phyloP scores from a whole-genome alignment of 305 asterid genomes.

The Fraxinus ornus region DNA sequence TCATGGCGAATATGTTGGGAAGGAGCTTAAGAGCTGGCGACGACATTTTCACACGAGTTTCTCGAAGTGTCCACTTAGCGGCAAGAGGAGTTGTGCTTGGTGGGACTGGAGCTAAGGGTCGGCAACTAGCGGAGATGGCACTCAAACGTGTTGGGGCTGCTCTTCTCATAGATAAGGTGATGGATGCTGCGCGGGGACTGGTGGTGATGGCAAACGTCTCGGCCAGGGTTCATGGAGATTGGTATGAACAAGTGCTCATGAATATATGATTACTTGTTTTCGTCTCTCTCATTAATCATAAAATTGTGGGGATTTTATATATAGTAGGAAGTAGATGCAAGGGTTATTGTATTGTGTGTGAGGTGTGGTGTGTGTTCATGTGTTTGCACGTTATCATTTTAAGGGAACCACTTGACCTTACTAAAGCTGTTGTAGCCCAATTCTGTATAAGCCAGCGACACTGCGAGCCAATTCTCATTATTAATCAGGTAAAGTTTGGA shows the following conservation, averaged over 20 bases:
- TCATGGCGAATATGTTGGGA: slow-evolving; percentile 21
- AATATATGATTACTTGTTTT: neutral
- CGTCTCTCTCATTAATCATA: neutral
- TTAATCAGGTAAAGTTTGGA: too few species aligned
- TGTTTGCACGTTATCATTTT: neutral
- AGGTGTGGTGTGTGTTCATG: neutral
- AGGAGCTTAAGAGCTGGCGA: slow-evolving; percentile 25
- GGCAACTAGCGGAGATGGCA: slow-evolving; percentile 16
- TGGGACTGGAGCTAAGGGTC: slow-evolving; percentile 20
- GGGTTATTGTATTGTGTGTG: neutral
- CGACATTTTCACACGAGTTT: slow-evolving; percentile 18
- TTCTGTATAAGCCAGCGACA: too few species aligned
- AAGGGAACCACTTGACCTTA: neutral
- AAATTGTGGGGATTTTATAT: neutral
- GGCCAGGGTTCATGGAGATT: slow-evolving; percentile 26
- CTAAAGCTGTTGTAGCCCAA: neutral
- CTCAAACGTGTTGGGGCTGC: slow-evolving; percentile 22
- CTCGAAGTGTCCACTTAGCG: slow-evolving; percentile 11
- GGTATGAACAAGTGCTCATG: slow-evolving; percentile 29
- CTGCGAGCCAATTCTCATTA: too few species aligned
- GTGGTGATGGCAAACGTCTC: slow-evolving; percentile 29
- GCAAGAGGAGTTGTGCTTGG: slow-evolving; percentile 20
- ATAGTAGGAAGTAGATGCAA: neutral
- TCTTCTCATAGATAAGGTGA: slow-evolving; percentile 26
- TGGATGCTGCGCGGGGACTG: slow-evolving; percentile 19